These are phyloP conservation scores for Pseudevernia furfuracea DNA, from an alignment of 495 filamentous ascomycete species.

Conservation along the genomic window DNA sequence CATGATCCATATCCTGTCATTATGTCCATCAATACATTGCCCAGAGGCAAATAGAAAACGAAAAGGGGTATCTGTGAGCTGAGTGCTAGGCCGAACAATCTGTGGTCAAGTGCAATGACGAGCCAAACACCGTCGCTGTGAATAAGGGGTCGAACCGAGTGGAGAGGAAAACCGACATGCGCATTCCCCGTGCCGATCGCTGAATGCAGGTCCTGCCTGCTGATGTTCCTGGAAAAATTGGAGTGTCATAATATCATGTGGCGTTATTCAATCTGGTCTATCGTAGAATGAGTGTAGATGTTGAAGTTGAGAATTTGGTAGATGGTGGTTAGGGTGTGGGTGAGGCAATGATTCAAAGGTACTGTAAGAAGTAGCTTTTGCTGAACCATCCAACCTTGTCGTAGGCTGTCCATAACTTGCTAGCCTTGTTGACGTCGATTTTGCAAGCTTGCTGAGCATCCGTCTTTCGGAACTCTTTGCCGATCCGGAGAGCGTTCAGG, in stretches of 20 bases:
- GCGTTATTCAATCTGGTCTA: conserved; percentile 6
- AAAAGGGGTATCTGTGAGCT: conserved; percentile 20
- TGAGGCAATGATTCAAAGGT: conserved; percentile 31
- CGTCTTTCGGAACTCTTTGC: conserved; percentile 94
- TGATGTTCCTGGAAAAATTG: background rate
- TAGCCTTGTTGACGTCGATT: conserved; percentile 98
- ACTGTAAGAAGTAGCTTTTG: conserved; percentile 48
- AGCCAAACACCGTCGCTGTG: conserved; percentile 12
- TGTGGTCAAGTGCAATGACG: conserved; percentile 7
- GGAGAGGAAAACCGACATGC: conserved; percentile 1
- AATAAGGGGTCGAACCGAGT: background rate
- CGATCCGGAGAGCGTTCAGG: conserved; percentile 56
- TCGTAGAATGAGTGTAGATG: conserved; percentile 2
- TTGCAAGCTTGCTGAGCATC: conserved; percentile 94
- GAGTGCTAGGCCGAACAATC: conserved; percentile 14
- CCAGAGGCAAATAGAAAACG: background rate
- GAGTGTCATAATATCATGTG: conserved; percentile 8
- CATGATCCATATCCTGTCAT: conserved; percentile 1
- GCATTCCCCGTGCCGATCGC: conserved; percentile 4
- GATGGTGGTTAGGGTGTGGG: background rate
- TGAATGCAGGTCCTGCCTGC: conserved; percentile 13
- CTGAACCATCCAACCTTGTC: conserved; percentile 87
- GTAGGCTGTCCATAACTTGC: conserved; percentile 87
- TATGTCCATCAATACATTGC: conserved; percentile 14
- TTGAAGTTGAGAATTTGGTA: background rate